Base-by-base conservation (phyloP, 2,329 filamentous ascomycete species). In the Arthrobotrys sphaeroides region DNA sequence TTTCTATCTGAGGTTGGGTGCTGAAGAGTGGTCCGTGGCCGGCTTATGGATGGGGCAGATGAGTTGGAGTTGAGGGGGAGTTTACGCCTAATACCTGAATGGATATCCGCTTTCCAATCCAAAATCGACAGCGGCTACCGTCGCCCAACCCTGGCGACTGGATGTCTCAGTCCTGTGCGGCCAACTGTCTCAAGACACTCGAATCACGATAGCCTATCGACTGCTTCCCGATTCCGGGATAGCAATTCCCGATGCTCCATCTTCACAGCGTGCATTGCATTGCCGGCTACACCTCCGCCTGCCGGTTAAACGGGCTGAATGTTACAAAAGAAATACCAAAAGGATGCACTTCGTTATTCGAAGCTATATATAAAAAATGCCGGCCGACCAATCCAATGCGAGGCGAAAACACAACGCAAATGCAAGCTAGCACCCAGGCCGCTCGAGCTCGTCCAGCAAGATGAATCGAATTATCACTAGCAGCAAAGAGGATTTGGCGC, bases 401-500 rank as follows among this genome's bases (percentile, higher is more conserved):
- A 47, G 33, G 51, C 51, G 33, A 49, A 57, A 47, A 70, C 55
- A 74, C 70, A 74, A 74, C 67, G 62, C 67, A 55, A 55, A 72
- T 67, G 64, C 70, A 68, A 68, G 70, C 61, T 57, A 61, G 70
- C 70, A 68, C 70, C n/a, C 70, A 61, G 70, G 70, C 70, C 38
- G 70, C 70, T 61, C 59, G 70, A 67, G 36, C 45, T 53, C 61
- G 57, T 59, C 51, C 61, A 67, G 43, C 42, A 36, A 49, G 22
- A 47, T 59, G 45, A 49, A 45, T 38, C 51, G 57, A 62, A 60
- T 7, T 49, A 74, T 45, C 38, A 18, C 18, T 55, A 36, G 51
- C 28, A 60, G 43, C 38, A 55, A 45, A 43, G 43, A 61, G 31
- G 47, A 67, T 74, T 45, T 49, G 70, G 55, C 64, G 61, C 51